A percentile compares a stretch with the other conserved stretches of the same genome.
Conservation (phyloP, 192 early-diverging fungal species). For the Podila horticola region DNA sequence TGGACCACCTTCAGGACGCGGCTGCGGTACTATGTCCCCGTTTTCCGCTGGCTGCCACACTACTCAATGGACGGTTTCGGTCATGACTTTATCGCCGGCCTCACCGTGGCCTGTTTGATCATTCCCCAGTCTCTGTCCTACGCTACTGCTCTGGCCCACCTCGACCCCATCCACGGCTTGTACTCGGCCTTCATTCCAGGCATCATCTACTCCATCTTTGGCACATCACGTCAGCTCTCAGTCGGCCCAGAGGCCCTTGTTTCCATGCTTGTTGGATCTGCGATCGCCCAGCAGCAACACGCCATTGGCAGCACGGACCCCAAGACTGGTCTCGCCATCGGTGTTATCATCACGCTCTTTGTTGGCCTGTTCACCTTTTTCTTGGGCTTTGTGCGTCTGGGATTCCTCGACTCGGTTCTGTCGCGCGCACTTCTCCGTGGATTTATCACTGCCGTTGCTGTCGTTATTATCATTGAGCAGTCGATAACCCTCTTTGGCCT, state of each 20-base stretch:
- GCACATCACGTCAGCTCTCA: constrained; percentile 93
- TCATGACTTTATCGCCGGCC: constrained; percentile 84
- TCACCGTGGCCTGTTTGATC: constrained; percentile 82
- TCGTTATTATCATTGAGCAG: constrained; percentile 94
- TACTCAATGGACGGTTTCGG: constrained; percentile 75
- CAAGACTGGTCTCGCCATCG: constrained; percentile 65
- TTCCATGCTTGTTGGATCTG: constrained; percentile 82
- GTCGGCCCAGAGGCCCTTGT: constrained; percentile 96
- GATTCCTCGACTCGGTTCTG: constrained; percentile 97
- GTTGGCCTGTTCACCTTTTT: constrained; percentile 95
- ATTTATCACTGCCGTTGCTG: constrained; percentile 94
- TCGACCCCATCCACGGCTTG: constrained; percentile 91
- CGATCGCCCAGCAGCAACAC: constrained; percentile 69
- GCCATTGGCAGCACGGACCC: constrained; percentile 52
- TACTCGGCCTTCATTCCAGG: constrained; percentile 88
- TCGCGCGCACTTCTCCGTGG: constrained; percentile 93
- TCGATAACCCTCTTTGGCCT: constrained; percentile 79
- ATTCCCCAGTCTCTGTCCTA: constrained; percentile 88
- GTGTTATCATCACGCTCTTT: constrained; percentile 81
- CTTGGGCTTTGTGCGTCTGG: constrained; percentile 95
- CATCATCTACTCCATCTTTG: constrained; percentile 89
- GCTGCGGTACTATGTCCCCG: constrained; percentile 93
- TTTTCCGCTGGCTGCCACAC: constrained; percentile 90
- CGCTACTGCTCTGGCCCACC: constrained; percentile 83
- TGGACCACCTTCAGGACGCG: constrained; percentile 67